Conservation (phyloP, 768 basidiomycete species). For the Exidia glandulosa region DNA sequence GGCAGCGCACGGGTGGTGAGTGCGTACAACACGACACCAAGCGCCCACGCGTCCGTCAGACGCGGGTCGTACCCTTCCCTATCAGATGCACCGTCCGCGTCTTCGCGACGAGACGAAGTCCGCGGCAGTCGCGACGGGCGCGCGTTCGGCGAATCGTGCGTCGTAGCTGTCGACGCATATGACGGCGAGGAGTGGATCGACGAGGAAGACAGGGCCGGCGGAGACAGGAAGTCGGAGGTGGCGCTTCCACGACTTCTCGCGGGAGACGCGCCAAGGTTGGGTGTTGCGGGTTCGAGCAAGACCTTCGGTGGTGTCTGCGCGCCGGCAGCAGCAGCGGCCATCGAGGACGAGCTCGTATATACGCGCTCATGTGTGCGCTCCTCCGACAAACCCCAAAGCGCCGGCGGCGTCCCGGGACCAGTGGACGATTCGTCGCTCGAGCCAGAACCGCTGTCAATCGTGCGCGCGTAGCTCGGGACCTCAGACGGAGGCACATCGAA, state of each 20-base stretch:
- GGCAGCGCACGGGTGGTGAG: conserved; percentile 60
- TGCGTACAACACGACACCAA: conserved; percentile 79
- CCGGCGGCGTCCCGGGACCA: neutral
- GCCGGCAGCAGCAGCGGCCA: neutral
- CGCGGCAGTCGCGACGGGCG: neutral
- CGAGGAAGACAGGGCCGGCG: no score
- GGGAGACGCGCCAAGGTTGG: neutral
- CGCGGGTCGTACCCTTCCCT: conserved; percentile 59
- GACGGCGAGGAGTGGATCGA: no score
- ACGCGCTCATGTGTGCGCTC: neutral
- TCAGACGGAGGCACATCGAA: neutral
- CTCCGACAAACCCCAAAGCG: neutral
- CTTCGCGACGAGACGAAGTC: no score
- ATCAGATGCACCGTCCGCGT: conserved; percentile 26
- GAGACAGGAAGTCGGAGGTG: neutral
- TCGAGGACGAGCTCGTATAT: neutral
- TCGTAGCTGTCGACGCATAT: no score
- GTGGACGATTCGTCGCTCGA: neutral
- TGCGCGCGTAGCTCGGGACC: neutral
- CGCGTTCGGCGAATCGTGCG: no score
- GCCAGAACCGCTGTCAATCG: neutral
- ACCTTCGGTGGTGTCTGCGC: neutral
- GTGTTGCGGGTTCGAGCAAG: neutral
- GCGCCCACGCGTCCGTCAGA: conserved; percentile 82
- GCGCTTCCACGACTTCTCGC: neutral